Conservation (phyloP, 2,329 filamentous ascomycete species). For the Exophiala mesophila region DNA sequence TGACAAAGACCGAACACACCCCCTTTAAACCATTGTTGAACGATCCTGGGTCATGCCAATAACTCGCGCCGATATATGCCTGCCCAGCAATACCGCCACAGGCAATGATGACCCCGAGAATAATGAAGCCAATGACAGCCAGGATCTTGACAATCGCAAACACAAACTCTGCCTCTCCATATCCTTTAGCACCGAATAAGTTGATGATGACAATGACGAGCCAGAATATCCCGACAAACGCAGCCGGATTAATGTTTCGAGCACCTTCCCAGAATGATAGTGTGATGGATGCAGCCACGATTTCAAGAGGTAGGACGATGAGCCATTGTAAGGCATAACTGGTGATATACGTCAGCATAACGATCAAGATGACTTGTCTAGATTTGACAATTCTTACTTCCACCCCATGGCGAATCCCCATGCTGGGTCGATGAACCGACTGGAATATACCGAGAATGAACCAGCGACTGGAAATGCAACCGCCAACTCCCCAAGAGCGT, state of each 20-base stretch:
- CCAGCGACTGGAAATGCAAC: slow-evolving; percentile 85
- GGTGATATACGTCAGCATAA: slow-evolving; percentile 3
- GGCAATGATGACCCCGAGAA: background rate
- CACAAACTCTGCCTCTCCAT: slow-evolving; percentile 77
- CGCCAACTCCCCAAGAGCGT: slow-evolving; percentile 83
- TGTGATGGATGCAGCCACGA: slow-evolving; percentile 79
- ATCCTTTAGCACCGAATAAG: slow-evolving; percentile 75
- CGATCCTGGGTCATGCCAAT: slow-evolving; percentile 74
- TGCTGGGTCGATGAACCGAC: slow-evolving; percentile 82
- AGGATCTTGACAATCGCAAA: slow-evolving; percentile 77
- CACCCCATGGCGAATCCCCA: slow-evolving; percentile 95
- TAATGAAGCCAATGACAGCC: slow-evolving; percentile 77
- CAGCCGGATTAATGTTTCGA: slow-evolving; percentile 51
- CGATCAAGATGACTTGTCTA: too few relatives aligned
- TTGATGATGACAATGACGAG: slow-evolving; percentile 69
- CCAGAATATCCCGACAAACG: slow-evolving; percentile 67
- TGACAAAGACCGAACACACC: slow-evolving; percentile 59
- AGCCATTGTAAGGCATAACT: slow-evolving; percentile 86
- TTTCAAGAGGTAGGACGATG: slow-evolving; percentile 73
- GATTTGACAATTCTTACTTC: slow-evolving; percentile 64
- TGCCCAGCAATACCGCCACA: slow-evolving; percentile 62
- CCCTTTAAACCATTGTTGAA: slow-evolving; percentile 62
- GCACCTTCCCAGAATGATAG: slow-evolving; percentile 68
- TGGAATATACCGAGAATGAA: slow-evolving; percentile 86
- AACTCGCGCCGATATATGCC: slow-evolving; percentile 69